Evolutionary conservation across 2,329 filamentous ascomycete species (phyloP).

Genomic region (Cladobotryum protrusum): DNA sequence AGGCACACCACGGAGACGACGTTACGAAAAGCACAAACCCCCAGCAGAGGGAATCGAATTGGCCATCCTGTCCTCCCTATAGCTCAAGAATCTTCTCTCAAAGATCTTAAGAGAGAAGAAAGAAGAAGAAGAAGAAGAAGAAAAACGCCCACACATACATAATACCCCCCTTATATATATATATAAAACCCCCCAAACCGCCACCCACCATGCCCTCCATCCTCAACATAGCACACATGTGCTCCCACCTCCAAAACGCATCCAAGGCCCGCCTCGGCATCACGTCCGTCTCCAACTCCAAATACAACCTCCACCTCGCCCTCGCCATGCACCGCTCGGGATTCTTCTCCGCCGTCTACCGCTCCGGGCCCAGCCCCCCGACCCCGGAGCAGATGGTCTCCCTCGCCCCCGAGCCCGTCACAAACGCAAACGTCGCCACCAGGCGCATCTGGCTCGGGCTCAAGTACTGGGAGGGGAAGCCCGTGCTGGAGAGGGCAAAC

Average conservation of each 20-base stretch:
- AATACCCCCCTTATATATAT: no score
- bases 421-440: constrained; percentile 62
- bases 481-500: constrained; percentile 63
- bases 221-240: constrained; percentile 69
- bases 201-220: constrained; percentile 41
- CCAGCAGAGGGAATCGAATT: no score
- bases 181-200: no score
- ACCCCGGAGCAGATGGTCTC: constrained; percentile 39
- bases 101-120: no score
- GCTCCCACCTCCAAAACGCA: constrained; percentile 87
- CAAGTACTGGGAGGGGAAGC: constrained; percentile 81
- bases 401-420: constrained; percentile 51
- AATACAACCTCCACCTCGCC: constrained; percentile 69
- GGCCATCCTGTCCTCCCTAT: no score
- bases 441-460: constrained; percentile 81
- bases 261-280: constrained; percentile 75
- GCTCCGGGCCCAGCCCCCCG: constrained; percentile 54
- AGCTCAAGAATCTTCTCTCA: no score
- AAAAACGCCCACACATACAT: no score
- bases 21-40: no score
- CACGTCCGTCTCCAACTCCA: constrained; percentile 74
- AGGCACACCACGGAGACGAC: no score
- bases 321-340: constrained; percentile 77
- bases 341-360: constrained; percentile 73
- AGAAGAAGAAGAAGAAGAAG: no score